Conservation (phyloP, 768 basidiomycete species). For the Russula dissimulans region DNA sequence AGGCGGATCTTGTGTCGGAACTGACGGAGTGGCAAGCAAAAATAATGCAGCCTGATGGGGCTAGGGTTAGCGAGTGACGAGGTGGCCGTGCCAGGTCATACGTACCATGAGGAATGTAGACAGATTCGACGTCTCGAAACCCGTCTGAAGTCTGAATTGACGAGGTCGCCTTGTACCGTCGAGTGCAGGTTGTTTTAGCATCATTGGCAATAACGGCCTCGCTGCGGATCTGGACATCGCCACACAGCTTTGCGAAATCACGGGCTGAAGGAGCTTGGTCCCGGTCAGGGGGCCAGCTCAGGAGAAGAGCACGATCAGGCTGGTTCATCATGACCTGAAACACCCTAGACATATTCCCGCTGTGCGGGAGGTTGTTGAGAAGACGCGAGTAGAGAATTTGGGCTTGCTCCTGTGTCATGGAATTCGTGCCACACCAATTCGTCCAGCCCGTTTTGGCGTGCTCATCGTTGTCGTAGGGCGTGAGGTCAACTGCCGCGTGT, state of each 20-base stretch:
- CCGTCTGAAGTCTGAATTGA: slow-evolving; percentile 43
- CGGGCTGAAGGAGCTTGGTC: slow-evolving; percentile 30
- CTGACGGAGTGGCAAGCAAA: slow-evolving; percentile 66
- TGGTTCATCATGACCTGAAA: slow-evolving; percentile 72
- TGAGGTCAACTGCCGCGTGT: slow-evolving; percentile 71
- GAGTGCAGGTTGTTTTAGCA: slow-evolving; percentile 81
- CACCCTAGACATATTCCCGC: slow-evolving; percentile 47
- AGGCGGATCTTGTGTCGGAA: slow-evolving; percentile 25
- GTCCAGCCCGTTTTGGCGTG: slow-evolving; percentile 66
- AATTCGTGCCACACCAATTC: slow-evolving; percentile 81
- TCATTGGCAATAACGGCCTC: slow-evolving; percentile 43
- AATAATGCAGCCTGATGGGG: slow-evolving; percentile 49
- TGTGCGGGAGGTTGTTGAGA: slow-evolving; percentile 43
- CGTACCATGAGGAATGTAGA: slow-evolving; percentile 85
- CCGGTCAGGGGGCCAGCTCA: slow-evolving; percentile 71
- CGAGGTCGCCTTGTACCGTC: slow-evolving; percentile 70
- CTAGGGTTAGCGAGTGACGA: slow-evolving; percentile 15
- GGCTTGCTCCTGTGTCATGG: slow-evolving; percentile 48
- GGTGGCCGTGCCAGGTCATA: slow-evolving; percentile 20
- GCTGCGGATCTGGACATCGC: slow-evolving; percentile 54
- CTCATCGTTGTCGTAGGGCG: slow-evolving; percentile 66
- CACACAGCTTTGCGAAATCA: slow-evolving; percentile 50
- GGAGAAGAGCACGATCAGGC: slow-evolving; percentile 45
- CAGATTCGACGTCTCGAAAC: slow-evolving; percentile 66
- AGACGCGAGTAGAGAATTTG: slow-evolving; percentile 52